A percentile compares a stretch with the other conserved stretches of the same genome.
phyloP scores from a whole-genome alignment of 2,329 filamentous ascomycete species.

The Cordyceps tenuipes region DNA sequence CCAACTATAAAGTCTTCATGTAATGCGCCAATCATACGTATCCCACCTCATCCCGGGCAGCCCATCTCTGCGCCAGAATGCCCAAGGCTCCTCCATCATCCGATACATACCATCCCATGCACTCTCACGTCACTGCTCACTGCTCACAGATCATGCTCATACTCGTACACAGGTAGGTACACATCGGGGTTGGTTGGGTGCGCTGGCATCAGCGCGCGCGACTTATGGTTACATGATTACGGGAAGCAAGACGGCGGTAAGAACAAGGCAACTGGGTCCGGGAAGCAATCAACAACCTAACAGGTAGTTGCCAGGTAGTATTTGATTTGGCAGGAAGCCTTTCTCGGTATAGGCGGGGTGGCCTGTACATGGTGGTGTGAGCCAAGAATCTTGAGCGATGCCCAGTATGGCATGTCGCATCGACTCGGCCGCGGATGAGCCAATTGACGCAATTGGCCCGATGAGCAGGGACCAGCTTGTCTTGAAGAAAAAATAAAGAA shows the following conservation, averaged over 20 bases:
- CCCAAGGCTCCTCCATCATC: neutral
- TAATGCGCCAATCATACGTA: neutral
- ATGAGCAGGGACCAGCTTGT: neutral
- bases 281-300: neutral
- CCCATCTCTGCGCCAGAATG: neutral
- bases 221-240: too few relatives aligned
- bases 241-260: too few relatives aligned
- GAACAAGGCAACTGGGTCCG: neutral
- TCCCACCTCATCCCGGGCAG: neutral
- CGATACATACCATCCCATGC: neutral
- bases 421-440: neutral
- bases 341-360: constrained; percentile 4
- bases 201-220: neutral
- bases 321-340: neutral
- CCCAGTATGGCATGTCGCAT: constrained; percentile 11
- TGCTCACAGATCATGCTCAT: too few relatives aligned
- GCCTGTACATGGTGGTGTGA: neutral
- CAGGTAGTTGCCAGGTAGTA: too few relatives aligned
- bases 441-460: too few relatives aligned
- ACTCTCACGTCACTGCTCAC: too few relatives aligned
- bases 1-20: neutral
- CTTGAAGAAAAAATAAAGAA: neutral
- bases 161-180: too few relatives aligned
- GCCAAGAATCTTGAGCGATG: constrained; percentile 2
- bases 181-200: neutral